Evolutionary conservation across 805 yeast species (phyloP).

Genomic region (Cyberlindnera saturnus): DNA sequence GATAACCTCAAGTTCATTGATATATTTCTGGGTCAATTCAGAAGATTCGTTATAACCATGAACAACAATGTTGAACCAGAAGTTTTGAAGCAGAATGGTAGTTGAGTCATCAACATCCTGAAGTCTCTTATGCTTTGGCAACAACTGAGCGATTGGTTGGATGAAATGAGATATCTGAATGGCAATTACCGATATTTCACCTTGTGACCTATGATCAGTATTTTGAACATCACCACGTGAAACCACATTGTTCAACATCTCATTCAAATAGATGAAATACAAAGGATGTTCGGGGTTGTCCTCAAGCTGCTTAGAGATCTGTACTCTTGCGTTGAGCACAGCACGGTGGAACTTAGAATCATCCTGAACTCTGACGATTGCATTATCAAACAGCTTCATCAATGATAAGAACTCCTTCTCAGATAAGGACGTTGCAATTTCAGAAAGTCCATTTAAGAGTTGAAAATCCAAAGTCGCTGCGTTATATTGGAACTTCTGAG

Average conservation of each 20-base stretch:
- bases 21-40: slow-evolving; percentile 41
- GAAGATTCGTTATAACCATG: slow-evolving; percentile 78
- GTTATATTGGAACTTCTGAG: slow-evolving; percentile 58
- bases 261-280: slow-evolving; percentile 53
- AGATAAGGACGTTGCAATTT: slow-evolving; percentile 54
- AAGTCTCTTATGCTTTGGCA: slow-evolving; percentile 53
- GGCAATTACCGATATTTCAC: slow-evolving; percentile 66
- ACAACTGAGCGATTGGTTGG: slow-evolving; percentile 66
- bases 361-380: slow-evolving; percentile 38
- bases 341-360: slow-evolving; percentile 33
- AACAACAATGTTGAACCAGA: slow-evolving; percentile 91
- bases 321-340: slow-evolving; percentile 45
- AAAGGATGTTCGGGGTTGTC: slow-evolving; percentile 34
- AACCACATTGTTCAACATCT: slow-evolving; percentile 60
- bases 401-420: slow-evolving; percentile 64
- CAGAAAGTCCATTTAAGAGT: slow-evolving; percentile 56
- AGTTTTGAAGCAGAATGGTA: slow-evolving; percentile 65
- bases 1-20: slow-evolving; percentile 50
- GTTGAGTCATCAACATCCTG: slow-evolving; percentile 38
- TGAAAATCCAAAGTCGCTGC: slow-evolving; percentile 48
- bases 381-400: slow-evolving; percentile 48
- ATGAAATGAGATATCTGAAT: slow-evolving; percentile 57
- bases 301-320: slow-evolving; percentile 31
- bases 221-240: slow-evolving; percentile 74
- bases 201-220: slow-evolving; percentile 72